Conservation (phyloP, 306 rosid genomes). For the Quercus glauca region DNA sequence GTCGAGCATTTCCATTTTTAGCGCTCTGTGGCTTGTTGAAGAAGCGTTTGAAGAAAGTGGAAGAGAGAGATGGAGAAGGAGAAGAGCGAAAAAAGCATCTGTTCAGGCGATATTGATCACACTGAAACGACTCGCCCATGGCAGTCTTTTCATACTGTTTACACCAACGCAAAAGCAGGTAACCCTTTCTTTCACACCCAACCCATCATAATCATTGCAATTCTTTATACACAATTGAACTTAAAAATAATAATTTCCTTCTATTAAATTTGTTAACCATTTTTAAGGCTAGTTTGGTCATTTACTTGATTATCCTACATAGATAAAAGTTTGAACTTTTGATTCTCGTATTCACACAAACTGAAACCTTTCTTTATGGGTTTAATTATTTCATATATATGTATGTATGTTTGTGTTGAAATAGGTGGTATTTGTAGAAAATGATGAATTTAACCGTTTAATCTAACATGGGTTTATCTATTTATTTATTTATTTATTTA, state of each 20-base stretch:
- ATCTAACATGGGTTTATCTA: no score
- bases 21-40: not conserved
- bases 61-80: slow-evolving; percentile 1
- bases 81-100: slow-evolving; percentile 27
- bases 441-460: no score
- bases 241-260: no score
- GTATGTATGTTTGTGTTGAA: not conserved
- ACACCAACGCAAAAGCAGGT: slow-evolving; percentile 96
- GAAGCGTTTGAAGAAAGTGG: slow-evolving; percentile 12
- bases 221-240: not conserved
- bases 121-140: slow-evolving; percentile 52
- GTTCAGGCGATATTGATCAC: slow-evolving; percentile 9
- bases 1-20: not conserved
- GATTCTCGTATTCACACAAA: no score
- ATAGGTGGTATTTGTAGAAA: not conserved
- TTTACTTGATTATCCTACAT: not conserved
- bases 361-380: not conserved
- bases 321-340: no score
- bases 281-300: not conserved
- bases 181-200: not conserved
- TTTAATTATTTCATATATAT: not conserved
- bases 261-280: not conserved
- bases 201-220: not conserved
- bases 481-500: no score
- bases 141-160: slow-evolving; percentile 84